phyloP scores from a whole-genome alignment of 129 eudicot genomes.

The Arctium minus region DNA sequence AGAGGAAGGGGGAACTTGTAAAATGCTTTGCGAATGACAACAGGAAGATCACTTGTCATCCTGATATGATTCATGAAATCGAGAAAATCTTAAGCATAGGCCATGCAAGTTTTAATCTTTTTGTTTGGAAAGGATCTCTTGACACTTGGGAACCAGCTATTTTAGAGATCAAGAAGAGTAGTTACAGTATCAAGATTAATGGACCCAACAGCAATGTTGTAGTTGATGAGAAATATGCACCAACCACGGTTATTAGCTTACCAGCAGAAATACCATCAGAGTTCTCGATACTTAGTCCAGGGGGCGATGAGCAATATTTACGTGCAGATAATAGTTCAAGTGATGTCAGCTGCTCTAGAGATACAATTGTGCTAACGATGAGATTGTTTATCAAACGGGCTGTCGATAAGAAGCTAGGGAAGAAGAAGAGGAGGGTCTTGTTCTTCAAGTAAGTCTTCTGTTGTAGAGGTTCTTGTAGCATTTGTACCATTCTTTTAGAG shows the following conservation, averaged over 20 bases:
- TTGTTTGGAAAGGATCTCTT: conserved; percentile 4
- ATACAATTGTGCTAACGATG: conserved; percentile 34
- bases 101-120: conserved; percentile 13
- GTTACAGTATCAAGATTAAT: conserved; percentile 22
- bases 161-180: conserved; percentile 26
- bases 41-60: conserved; percentile 45
- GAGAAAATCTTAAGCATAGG: conserved; percentile 14
- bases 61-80: conserved; percentile 30
- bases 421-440: conserved; percentile 33
- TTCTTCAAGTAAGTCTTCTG: conserved; percentile 24
- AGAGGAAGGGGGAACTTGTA: conserved; percentile 38
- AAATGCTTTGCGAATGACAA: conserved; percentile 36
- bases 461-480: conserved; percentile 16
- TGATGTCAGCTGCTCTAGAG: conserved; percentile 30
- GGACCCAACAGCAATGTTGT: conserved; percentile 20
- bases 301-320: conserved; percentile 19
- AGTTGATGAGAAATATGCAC: conserved; percentile 23
- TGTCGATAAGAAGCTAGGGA: conserved; percentile 29
- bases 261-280: conserved; percentile 18
- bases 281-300: conserved; percentile 27
- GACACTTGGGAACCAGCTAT: conserved; percentile 31
- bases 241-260: conserved; percentile 16
- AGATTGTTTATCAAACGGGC: conserved; percentile 35
- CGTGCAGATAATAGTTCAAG: conserved; percentile 14
- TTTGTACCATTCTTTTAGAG: not conserved